These are phyloP conservation scores for Gossypioides kirkii DNA, from an alignment of 345 rosid genomes.

Conservation along the genomic window DNA sequence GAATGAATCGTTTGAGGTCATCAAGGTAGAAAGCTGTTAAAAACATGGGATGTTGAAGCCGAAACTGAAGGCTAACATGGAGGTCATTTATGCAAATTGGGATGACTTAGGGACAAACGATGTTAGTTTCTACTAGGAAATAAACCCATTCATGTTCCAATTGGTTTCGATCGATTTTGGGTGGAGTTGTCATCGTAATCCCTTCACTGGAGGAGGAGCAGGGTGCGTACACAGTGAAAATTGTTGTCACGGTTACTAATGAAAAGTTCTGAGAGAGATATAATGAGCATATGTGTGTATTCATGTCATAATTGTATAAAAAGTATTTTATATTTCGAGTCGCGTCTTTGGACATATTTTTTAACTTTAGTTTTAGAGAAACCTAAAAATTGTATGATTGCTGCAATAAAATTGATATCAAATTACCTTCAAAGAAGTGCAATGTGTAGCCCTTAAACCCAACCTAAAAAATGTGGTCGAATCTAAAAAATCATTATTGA, in stretches of 20 bases:
- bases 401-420: background rate
- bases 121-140: constrained; percentile 36
- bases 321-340: no score
- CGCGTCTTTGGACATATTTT: no score
- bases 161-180: constrained; percentile 41
- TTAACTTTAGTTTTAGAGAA: background rate
- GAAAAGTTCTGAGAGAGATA: background rate
- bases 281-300: no score
- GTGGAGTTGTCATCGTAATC: constrained; percentile 41
- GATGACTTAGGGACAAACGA: constrained; percentile 32
- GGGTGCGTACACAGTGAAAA: background rate
- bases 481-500: no score
- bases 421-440: background rate
- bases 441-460: no score
- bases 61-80: background rate
- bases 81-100: constrained; percentile 17
- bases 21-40: constrained; percentile 30
- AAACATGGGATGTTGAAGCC: constrained; percentile 17
- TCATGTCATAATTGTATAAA: no score
- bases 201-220: constrained; percentile 11
- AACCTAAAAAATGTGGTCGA: no score
- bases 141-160: constrained; percentile 30
- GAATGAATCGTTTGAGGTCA: constrained; percentile 32
- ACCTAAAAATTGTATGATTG: background rate
- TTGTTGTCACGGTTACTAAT: constrained; percentile 33